A percentile compares a stretch with the other conserved stretches of the same genome.
Conservation (phyloP, 768 basidiomycete species). For the Daedalea quercina region DNA sequence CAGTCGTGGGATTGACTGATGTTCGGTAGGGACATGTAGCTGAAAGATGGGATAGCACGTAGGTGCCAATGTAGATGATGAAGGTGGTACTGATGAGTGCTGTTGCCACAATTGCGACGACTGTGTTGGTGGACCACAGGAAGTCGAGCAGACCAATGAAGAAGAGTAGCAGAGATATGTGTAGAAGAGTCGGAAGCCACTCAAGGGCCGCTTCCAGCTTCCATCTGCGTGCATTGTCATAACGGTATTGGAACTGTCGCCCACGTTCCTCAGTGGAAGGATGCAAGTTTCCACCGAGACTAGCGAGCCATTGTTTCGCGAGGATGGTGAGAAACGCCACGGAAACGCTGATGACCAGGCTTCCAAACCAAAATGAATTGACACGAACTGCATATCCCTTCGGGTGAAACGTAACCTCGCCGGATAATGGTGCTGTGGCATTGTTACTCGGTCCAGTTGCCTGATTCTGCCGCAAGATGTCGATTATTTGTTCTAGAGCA, state of each 20-base stretch:
- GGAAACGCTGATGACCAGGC: constrained; percentile 30
- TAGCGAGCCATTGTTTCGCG: constrained; percentile 44
- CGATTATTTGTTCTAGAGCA: too few species aligned
- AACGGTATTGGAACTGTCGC: constrained; percentile 34
- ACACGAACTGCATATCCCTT: constrained; percentile 28
- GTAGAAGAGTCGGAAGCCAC: constrained; percentile 42
- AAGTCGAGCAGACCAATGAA: constrained; percentile 43
- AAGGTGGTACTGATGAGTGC: constrained; percentile 5
- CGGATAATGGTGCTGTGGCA: background rate
- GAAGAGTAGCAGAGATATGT: constrained; percentile 43
- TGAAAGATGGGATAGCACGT: constrained; percentile 11
- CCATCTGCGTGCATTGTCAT: constrained; percentile 32
- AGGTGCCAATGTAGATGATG: constrained; percentile 10
- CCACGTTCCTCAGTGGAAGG: constrained; percentile 27
- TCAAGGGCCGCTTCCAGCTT: constrained; percentile 33
- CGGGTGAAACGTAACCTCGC: constrained; percentile 3
- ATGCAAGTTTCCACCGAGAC: constrained; percentile 20
- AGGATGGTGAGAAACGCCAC: constrained; percentile 39
- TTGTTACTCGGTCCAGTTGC: background rate
- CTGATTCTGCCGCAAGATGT: background rate
- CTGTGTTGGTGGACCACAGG: constrained; percentile 24
- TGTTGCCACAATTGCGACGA: constrained; percentile 7
- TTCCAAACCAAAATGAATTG: constrained; percentile 37
- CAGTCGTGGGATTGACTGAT: constrained; percentile 4
- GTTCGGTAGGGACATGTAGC: constrained; percentile 15